Base-by-base conservation (phyloP, 2,329 filamentous ascomycete species). In the Plenodomus lindquistii region DNA sequence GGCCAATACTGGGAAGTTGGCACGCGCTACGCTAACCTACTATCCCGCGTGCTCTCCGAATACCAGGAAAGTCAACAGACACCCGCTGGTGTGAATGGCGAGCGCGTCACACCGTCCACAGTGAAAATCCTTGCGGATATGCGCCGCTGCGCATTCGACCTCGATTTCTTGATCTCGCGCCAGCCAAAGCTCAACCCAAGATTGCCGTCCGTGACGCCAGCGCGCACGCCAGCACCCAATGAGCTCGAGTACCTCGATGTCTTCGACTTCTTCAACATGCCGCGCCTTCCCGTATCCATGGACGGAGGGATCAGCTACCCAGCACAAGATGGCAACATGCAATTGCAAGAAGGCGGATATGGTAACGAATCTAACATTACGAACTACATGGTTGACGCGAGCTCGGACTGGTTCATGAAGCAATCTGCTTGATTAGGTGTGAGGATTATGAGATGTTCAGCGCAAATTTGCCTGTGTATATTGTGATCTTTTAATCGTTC, bases 251-350 rank as follows among this genome's bases (percentile, higher is more conserved):
- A 95, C 67, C 77, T 96, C 2, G 91, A 96, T 62, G 89, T 96
- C 0, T 96, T 97, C 68, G 90, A 94, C 61, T 96, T 95, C 67
- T 97, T 96, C 79, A 96, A 96, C 67, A 85, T 95, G 46, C 92
- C 92, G 1, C 79, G 91, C 16, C 75, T 96, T 19, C 81, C 82
- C 0, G 72, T 75, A 0, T 68, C 66, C 1, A 65, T 70, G 51
- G 66, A 70, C 41, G 63, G 61, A 2, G 44, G 59, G 4, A 60
- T 64, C 40, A 63, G 55, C 7, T 70, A 69, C 44, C 57, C 63
- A n/a, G 57, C 63, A 2, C 56, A 59, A 8, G 65, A 66, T 35
- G 63, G 65, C 7, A 59, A 61, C 16, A 59, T 63, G 48, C 63
- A 54, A 21, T 51, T 66, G 50, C 54, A 58, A 6, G 64, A 66